These are phyloP conservation scores for Penicillium paxilli DNA, from an alignment of 495 filamentous ascomycete species.

Conservation along the genomic window DNA sequence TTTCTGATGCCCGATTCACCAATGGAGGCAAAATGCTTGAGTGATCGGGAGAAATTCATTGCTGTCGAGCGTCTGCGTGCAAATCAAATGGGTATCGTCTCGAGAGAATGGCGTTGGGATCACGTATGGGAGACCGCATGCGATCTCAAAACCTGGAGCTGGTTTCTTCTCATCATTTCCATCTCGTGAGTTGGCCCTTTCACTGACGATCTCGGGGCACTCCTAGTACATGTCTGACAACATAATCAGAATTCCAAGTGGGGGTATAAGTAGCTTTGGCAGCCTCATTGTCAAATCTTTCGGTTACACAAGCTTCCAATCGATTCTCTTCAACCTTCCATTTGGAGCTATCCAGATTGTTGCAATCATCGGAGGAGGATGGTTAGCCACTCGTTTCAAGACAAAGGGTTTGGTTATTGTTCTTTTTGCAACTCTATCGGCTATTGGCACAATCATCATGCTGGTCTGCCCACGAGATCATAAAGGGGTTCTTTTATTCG, in stretches of 20 bases:
- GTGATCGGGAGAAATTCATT: constrained; percentile 44
- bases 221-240: not conserved
- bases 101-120: constrained; percentile 46
- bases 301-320: constrained; percentile 31
- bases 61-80: constrained; percentile 52
- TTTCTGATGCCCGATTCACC: constrained; percentile 53
- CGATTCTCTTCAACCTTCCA: constrained; percentile 35
- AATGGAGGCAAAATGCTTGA: constrained; percentile 44
- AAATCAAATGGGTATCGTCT: constrained; percentile 56
- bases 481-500: constrained; percentile 27
- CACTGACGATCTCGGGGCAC: no score
- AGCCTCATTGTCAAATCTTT: constrained; percentile 38
- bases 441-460: constrained; percentile 24
- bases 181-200: constrained; percentile 18
- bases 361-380: constrained; percentile 43
- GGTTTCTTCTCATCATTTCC: constrained; percentile 26
- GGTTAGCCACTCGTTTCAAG: constrained; percentile 37
- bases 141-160: constrained; percentile 43
- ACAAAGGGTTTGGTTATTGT: constrained; percentile 22
- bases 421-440: constrained; percentile 10
- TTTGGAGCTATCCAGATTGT: constrained; percentile 45
- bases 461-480: constrained; percentile 21
- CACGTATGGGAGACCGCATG: constrained; percentile 45
- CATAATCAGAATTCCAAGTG: constrained; percentile 21
- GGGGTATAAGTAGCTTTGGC: constrained; percentile 37